A percentile compares a stretch with the other conserved stretches of the same genome.
Evolutionary conservation across 768 basidiomycete genomes (phyloP).

Genomic region (Russula griseocarnosa): DNA sequence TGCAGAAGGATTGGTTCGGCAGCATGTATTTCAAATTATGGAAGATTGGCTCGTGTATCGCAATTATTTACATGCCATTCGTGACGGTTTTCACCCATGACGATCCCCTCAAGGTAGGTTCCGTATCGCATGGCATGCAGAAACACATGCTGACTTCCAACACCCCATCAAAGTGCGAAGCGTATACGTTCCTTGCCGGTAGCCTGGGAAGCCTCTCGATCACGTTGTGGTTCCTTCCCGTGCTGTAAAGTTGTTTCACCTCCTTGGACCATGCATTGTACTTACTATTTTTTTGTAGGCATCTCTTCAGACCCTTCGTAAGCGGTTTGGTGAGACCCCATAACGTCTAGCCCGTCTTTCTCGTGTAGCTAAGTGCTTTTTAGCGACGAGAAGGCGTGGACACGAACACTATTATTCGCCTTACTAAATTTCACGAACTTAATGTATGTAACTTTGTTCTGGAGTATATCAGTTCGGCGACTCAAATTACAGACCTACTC

Average conservation of each 20-base stretch:
- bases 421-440: constrained; percentile 77
- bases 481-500: neutral
- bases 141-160: neutral
- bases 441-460: constrained; percentile 51
- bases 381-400: constrained; percentile 65
- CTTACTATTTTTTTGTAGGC: constrained; percentile 37
- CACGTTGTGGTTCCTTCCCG: constrained; percentile 72
- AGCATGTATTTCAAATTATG: constrained; percentile 72
- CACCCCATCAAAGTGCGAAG: constrained; percentile 51
- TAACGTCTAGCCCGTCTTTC: constrained; percentile 1
- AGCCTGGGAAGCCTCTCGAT: constrained; percentile 63
- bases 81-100: constrained; percentile 59
- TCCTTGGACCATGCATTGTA: constrained; percentile 8
- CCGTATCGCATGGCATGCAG: neutral
- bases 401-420: constrained; percentile 56
- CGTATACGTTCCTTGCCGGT: constrained; percentile 65
- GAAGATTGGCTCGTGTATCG: constrained; percentile 58
- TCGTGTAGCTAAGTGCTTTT: neutral
- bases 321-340: constrained; percentile 48
- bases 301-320: constrained; percentile 65
- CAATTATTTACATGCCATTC: constrained; percentile 64
- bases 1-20: constrained; percentile 66
- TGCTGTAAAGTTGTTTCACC: constrained; percentile 45
- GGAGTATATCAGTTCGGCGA: neutral
- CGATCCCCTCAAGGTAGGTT: constrained; percentile 53